phyloP scores from a whole-genome alignment of 306 rosid genomes.

The Cicer pinnatifidum region DNA sequence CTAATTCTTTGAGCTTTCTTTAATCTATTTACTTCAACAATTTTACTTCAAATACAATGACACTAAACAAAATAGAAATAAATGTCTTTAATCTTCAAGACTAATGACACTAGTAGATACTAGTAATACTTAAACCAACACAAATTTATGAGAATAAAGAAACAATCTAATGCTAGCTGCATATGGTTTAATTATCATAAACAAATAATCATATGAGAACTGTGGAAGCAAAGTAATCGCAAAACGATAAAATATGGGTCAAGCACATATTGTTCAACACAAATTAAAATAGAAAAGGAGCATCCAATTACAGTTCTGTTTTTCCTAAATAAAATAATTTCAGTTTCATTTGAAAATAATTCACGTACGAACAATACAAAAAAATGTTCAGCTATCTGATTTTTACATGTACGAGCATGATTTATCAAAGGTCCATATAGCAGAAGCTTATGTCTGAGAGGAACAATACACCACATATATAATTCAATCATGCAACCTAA shows the following conservation, averaged over 20 bases:
- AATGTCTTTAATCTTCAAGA: too few species aligned
- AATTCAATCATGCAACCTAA: too few species aligned
- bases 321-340: constrained; percentile 6
- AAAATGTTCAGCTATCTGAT: too few species aligned
- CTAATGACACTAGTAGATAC: too few species aligned
- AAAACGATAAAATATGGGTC: constrained; percentile 63
- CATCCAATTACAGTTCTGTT: constrained; percentile 31
- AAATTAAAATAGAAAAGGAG: constrained; percentile 12
- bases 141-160: background rate
- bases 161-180: background rate
- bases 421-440: constrained; percentile 4
- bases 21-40: too few species aligned
- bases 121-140: too few species aligned
- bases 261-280: constrained; percentile 33
- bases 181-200: background rate
- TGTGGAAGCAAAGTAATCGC: constrained; percentile 25
- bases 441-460: background rate
- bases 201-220: background rate
- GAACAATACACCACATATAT: constrained; percentile 12
- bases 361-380: too few species aligned
- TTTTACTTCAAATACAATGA: too few species aligned
- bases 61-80: too few species aligned
- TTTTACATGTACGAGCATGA: too few species aligned
- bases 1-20: too few species aligned
- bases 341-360: background rate